Evolutionary conservation across 495 filamentous ascomycete species (phyloP), one percentile per base, ranked within the genome.

Genomic region (Filosporella fistucella): DNA sequence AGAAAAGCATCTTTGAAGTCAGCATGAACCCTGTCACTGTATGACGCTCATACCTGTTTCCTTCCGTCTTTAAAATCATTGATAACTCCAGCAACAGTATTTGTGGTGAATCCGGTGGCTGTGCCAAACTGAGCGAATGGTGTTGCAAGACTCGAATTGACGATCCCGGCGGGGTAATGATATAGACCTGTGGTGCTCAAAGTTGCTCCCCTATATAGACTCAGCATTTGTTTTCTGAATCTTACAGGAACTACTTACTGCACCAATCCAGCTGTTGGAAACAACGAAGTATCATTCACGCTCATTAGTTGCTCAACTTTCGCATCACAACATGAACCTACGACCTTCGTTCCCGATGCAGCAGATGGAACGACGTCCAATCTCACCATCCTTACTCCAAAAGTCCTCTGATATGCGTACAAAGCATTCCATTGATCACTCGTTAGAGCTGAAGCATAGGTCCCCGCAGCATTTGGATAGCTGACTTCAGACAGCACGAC

Each of bases 1-100:
- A 81, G 63, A 77, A 81, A 0, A 71, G 77, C 78, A 82, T 79
- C 57, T 83, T n/a, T n/a, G n/a, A n/a, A n/a, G n/a, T n/a, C n/a
- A n/a, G n/a, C n/a, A n/a, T 3, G 14, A 3, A 18, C 18, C 14
- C 18, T 37, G 9, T 9, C 6, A 17, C 6, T 37, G 7, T 7
- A 17, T 17, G 12, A 12, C 8, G 25, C 13, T 16, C 13, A 4
- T 16, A 48, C 45, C 40, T 44, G 79, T n/a, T n/a, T n/a, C 65
- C 78, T 69, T 18, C 72, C 74, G 41, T 62, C n/a, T n/a, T n/a
- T 58, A 48, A 81, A 75, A 50, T 74, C 67, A 62, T 81, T 82
- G 62, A 84, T 80, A 35, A 84, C 74, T 10, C 67, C 79, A 32
- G 79, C 80, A 13, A 64, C 70, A 22, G 62, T 59, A 21, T 29